Percentiles rank a stretch among this genome's conserved stretches.
Evolutionary conservation across 768 basidiomycete genomes (phyloP).

Genomic region (Suillus clintonianus): DNA sequence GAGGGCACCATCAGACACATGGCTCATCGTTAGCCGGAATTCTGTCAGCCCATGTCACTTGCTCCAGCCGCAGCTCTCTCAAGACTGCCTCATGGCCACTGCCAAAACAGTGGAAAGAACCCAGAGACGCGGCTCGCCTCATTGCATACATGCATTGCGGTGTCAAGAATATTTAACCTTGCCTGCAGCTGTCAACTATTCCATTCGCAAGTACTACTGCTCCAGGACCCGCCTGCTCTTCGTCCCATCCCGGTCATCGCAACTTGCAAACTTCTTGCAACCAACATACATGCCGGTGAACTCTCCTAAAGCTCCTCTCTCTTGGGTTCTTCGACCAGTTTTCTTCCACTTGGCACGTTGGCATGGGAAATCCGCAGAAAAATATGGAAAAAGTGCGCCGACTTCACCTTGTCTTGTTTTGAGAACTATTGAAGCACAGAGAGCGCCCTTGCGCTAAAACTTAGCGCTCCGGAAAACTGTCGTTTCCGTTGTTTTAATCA

Average conservation of each 20-base stretch:
- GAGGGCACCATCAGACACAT: background rate
- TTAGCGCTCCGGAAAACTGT: background rate
- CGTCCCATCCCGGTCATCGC: background rate
- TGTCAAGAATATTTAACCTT: background rate
- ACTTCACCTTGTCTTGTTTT: background rate
- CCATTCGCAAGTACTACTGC: background rate
- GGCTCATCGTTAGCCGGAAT: background rate
- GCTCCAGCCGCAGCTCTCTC: background rate
- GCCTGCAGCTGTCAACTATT: background rate
- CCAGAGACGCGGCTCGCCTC: background rate
- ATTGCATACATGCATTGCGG: background rate
- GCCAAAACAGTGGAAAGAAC: background rate
- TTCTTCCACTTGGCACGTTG: background rate
- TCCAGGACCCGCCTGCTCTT: background rate
- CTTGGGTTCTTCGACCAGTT: background rate
- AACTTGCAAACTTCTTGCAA: background rate
- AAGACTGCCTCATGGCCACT: slow-evolving; percentile 17
- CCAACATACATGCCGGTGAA: background rate
- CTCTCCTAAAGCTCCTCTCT: background rate
- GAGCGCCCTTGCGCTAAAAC: background rate
- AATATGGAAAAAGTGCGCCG: background rate
- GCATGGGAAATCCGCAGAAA: background rate
- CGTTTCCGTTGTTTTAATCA: background rate
- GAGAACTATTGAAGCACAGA: background rate
- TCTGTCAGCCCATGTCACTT: background rate